A percentile compares a stretch with the other conserved stretches of the same genome.
Conservation (phyloP, 768 basidiomycete species). For the Mycena vulgaris region DNA sequence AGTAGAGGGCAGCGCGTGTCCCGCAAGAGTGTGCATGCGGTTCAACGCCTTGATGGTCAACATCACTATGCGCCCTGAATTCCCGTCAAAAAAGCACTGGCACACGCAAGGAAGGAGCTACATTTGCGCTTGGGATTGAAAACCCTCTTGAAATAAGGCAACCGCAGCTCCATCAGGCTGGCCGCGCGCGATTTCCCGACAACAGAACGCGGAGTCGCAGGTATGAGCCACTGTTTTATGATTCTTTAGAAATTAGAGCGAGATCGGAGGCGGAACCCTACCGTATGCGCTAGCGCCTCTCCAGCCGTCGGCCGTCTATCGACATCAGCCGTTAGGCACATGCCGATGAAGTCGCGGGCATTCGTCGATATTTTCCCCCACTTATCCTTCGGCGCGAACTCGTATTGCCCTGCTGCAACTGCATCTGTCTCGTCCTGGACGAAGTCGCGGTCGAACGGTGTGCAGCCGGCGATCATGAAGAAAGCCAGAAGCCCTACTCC, state of each 20-base stretch:
- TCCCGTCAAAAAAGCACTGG: neutral
- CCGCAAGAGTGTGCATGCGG: conserved; percentile 5
- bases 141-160: neutral
- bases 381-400: neutral
- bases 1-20: neutral
- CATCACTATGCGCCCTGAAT: neutral
- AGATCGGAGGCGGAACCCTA: neutral
- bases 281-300: conserved; percentile 2
- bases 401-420: neutral
- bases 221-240: conserved; percentile 1
- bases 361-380: neutral
- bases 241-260: neutral
- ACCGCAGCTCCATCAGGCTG: neutral
- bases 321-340: neutral
- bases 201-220: neutral
- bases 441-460: too few relatives aligned
- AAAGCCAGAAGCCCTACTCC: conserved; percentile 72
- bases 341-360: conserved; percentile 4
- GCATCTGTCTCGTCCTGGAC: neutral
- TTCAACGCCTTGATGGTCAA: neutral
- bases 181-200: neutral
- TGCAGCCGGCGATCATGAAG: too few relatives aligned
- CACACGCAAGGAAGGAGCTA: neutral
- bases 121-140: conserved; percentile 21
- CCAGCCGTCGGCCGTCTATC: neutral